Evolutionary conservation across 106 monocot genomes (phyloP), one percentile per base, ranked within the genome.

Genomic region (Cymbidium sinense): DNA sequence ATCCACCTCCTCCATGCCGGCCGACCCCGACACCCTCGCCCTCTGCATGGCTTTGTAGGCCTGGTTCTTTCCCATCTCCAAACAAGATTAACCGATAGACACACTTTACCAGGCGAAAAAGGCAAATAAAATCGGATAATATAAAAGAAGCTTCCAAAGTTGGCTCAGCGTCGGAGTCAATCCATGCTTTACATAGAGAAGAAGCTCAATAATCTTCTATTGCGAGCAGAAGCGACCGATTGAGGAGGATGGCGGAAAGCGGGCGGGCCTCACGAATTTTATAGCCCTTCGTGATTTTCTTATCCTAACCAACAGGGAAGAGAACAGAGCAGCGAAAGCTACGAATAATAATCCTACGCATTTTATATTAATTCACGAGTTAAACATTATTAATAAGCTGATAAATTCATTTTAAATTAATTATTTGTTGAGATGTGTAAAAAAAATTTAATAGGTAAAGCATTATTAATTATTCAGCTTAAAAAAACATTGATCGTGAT

Each of bases 11-110:
- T 95, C 95, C 39, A 92, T 86, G 11, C 83, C 94, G 31, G 85
- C 96, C n/a, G 94, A 92, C 73, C 83, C 74, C 77, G 98, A 98
- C 36, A 98, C 25, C 88, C 89, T 81, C 27, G 98, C 67, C 81
- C 98, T 91, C 85, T 98, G 98, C 98, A 98, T 94, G 67, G 94
- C 91, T 87, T 98, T 98, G 86, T 98, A 94, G 18, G 91, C 88
- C 75, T 98, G 98, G 85, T 98, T 98, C 85, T 98, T 98, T 75
- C 98, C 98, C 98, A 98, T 90, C 58, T 58, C 25, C 12, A 20
- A 2, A 4, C 11, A 0, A 39, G 21, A 21, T 8, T 21, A 37
- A 72, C 0, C 39, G 71, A 39, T n/a, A 39, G 71, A 35, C 34
- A 19, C 36, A 70, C 4, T 34, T 20, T 36, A 12, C 2, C 10